Conservation (phyloP, 352 stramenopile species). For the Phytophthora europaea region DNA sequence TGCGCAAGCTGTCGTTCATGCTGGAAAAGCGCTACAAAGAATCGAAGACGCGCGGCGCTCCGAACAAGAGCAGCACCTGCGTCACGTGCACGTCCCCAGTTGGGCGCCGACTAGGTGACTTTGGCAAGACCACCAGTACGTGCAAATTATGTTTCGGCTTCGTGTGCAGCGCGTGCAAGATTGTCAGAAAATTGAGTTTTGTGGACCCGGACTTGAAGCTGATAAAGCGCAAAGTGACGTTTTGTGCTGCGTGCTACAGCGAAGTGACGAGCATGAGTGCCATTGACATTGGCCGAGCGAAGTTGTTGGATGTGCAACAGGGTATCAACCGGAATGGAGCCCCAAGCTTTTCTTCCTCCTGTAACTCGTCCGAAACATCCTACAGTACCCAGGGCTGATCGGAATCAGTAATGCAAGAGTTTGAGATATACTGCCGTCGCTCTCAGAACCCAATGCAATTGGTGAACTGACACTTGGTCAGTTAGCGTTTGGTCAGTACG, state of each 20-base stretch:
- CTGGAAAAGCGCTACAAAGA: not conserved
- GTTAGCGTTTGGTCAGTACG: no score
- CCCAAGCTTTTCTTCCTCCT: conserved; percentile 1
- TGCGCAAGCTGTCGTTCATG: not conserved
- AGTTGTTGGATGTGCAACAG: not conserved
- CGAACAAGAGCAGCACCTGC: not conserved
- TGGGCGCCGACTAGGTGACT: not conserved
- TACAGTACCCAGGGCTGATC: conserved; percentile 5
- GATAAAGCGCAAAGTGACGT: conserved; percentile 15
- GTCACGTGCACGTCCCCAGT: not conserved
- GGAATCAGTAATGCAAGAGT: not conserved
- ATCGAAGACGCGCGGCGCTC: not conserved
- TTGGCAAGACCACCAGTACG: not conserved
- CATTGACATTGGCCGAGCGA: conserved; percentile 6
- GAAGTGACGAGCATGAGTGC: conserved; percentile 16
- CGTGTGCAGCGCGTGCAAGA: conserved; percentile 9
- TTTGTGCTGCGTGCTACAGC: conserved; percentile 7
- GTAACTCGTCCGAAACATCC: conserved; percentile 4
- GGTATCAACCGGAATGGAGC: conserved; percentile 2
- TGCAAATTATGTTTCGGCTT: not conserved
- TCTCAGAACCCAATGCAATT: no score
- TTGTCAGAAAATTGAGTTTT: conserved; percentile 18
- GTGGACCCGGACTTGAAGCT: conserved; percentile 22
- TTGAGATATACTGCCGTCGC: no score
- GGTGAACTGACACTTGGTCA: no score